Base-by-base conservation (phyloP, 495 filamentous ascomycete genomes). In the Hypoxylon perforatum region DNA sequence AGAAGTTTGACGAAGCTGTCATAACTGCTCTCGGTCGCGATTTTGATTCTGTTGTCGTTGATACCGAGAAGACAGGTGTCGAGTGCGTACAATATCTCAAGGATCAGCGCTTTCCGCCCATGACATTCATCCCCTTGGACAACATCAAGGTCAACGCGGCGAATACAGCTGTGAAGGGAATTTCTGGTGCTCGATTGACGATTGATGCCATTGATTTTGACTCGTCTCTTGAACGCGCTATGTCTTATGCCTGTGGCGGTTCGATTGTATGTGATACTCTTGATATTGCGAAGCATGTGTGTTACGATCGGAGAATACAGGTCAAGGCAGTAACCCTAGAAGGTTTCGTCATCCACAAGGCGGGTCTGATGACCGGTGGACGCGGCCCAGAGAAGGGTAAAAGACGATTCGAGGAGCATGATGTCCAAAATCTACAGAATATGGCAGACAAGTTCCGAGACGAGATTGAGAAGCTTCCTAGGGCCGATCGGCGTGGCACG, bases 131-230 rank as follows among this genome's bases (percentile, higher is more conserved):
- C 56, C 95, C 95, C 0, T 84, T 98, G 11, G 95, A 99, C 78
- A 97, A 96, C 21, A 97, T 99, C 71, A 95, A 97, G 67, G 92
- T 96, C 71, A 92, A 90, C 71, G 87, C 91, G 9, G 84, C 92
- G 57, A 95, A 96, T 72, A 92, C 92, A 11, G 94, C 91, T 65
- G 76, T 98, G 41, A 97, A 97, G 78, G 91, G 93, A 41, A 90
- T 97, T 75, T 85, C 93, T 53, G 87, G 90, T 12, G 91, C 89
- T 7, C 90, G 96, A 21, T 86, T 96, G 61, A 96, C 95, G 0
- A 94, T 99, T 59, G 95, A 99, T 74, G 94, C 93, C 1, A 94
- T 99, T 60, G 93, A 97, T 62, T 99, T 96, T 63, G 95, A 98
- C 66, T 84, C 87, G 19, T 86, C 86, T 1, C 84, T 97, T 46